Evolutionary conservation across 805 yeast species (phyloP), one percentile per base, ranked within the genome.

Genomic region (Myxozyma geophila): DNA sequence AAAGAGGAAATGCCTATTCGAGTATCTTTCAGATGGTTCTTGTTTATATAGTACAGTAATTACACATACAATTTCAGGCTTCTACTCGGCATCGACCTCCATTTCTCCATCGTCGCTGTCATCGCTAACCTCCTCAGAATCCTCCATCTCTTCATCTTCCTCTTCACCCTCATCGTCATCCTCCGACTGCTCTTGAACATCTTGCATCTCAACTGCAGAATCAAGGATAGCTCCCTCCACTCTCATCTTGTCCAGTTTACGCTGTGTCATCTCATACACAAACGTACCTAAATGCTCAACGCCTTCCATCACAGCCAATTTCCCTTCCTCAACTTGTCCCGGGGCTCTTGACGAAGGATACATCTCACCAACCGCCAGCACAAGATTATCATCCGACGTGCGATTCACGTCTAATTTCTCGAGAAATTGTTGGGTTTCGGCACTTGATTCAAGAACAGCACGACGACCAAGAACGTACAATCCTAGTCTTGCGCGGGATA

Each of bases 401-500:
- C 59, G 41, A 47, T 44, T 23, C 7, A 46, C 58, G n/a, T 46
- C 57, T 1, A 63, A 49, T 40, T 53, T 37, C 33, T 52, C 52
- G 56, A 71, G 44, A 51, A 69, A 54, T 36, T 53, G 59, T 17
- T 52, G 48, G 17, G 58, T 15, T 39, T 70, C 69, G 17, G 43
- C 33, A 28, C 64, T 53, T 33, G 50, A 48, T 10, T 61, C 56
- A 28, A 73, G 54, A 47, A 71, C 37, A 35, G 53, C 60, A 40
- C 58, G 41, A 28, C 73, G 67, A 40, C 74, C 79, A 49, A 73
- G 64, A 13, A 73, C 74, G 59, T 73, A 78, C 21, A 77, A 66
- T 3, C 82, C 82, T 21, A 72, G 70, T 46, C 70, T 59, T 8
- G 77, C 79, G 37, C 74, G 67, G 7, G 75, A 72, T 36, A 73